Percentiles rank a stretch among this genome's conserved stretches.
Evolutionary conservation across 2,329 filamentous ascomycete genomes (phyloP).

Genomic region (Diaporthe capsici): DNA sequence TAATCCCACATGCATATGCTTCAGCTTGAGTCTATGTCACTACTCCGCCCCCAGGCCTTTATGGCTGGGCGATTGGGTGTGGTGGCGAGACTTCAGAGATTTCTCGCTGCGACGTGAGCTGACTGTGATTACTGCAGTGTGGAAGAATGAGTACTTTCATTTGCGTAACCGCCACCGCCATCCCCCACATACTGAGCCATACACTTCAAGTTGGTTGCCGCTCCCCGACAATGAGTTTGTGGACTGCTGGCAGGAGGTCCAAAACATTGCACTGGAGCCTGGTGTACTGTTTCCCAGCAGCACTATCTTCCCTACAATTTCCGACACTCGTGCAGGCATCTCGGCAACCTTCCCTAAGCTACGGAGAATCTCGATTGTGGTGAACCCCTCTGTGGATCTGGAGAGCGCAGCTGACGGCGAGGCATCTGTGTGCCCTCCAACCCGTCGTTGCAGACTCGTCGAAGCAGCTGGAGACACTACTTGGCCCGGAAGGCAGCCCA

Average conservation of each 20-base stretch:
- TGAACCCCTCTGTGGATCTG: not conserved
- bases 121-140: not conserved
- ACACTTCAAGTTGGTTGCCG: no score
- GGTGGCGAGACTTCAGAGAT: not conserved
- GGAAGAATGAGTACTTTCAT: not conserved
- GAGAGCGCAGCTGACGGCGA: not conserved
- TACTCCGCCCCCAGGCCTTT: not conserved
- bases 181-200: no score
- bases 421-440: not conserved
- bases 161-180: no score
- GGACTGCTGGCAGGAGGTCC: not conserved
- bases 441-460: conserved; percentile 11
- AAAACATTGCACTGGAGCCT: not conserved
- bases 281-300: not conserved
- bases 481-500: not conserved
- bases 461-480: not conserved
- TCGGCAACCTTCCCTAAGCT: not conserved
- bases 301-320: not conserved
- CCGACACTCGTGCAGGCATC: not conserved
- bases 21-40: no score
- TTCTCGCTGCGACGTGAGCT: not conserved
- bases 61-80: not conserved
- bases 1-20: not conserved
- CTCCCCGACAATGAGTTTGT: not conserved
- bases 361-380: not conserved